phyloP scores from a whole-genome alignment of 805 yeast genomes.

The Cyberlindnera suaveolens region DNA sequence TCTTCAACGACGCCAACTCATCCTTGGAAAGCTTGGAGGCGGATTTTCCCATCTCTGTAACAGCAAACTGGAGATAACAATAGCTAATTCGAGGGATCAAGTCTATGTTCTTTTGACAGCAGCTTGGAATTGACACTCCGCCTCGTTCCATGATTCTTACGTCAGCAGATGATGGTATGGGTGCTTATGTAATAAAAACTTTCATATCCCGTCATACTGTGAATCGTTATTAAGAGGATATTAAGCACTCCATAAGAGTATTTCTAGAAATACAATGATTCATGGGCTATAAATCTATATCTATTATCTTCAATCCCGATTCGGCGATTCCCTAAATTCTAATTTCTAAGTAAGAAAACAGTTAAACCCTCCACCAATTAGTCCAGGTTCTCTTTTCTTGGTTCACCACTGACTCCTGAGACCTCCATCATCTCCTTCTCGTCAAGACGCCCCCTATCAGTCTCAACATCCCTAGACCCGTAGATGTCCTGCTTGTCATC shows the following conservation, averaged over 20 bases:
- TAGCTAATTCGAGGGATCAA: too few species aligned
- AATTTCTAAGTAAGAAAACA: too few species aligned
- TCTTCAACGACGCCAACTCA: slow-evolving; percentile 74
- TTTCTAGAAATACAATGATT: too few species aligned
- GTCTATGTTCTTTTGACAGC: too few species aligned
- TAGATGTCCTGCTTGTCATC: slow-evolving; percentile 19
- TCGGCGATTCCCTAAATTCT: too few species aligned
- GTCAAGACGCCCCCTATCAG: background rate
- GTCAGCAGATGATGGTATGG: background rate
- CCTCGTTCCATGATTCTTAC: background rate
- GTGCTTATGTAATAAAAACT: background rate
- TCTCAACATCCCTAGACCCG: slow-evolving; percentile 12
- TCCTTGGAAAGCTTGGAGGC: slow-evolving; percentile 90
- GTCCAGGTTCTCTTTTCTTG: slow-evolving; percentile 16
- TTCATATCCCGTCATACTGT: too few species aligned
- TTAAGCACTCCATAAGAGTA: too few species aligned
- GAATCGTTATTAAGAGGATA: too few species aligned
- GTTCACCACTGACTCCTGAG: background rate
- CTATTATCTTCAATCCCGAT: too few species aligned
- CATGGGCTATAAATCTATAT: background rate
- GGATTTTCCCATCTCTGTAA: slow-evolving; percentile 74
- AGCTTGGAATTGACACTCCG: too few species aligned
- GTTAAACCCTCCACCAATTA: slow-evolving; percentile 12
- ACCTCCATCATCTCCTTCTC: background rate
- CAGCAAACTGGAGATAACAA: too few species aligned